phyloP scores from a whole-genome alignment of 345 rosid genomes.

The Sonneratia alba region DNA sequence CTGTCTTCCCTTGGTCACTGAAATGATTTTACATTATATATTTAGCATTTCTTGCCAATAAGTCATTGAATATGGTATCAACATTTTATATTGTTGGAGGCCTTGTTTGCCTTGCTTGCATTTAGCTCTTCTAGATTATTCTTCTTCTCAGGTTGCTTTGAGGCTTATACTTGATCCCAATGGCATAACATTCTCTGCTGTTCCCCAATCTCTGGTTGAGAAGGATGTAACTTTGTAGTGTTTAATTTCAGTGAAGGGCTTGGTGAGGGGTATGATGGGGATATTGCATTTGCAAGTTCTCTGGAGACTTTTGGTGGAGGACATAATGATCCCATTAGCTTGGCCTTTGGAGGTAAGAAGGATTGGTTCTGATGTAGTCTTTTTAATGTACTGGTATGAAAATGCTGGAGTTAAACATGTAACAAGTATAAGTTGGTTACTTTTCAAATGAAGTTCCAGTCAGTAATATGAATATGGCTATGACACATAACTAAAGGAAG shows the following conservation, averaged over 20 bases:
- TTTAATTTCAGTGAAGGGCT: conserved; percentile 72
- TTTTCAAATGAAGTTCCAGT: background rate
- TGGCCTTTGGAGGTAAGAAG: conserved; percentile 89
- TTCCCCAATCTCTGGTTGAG: background rate
- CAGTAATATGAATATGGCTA: background rate
- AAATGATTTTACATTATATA: background rate
- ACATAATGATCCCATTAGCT: conserved; percentile 95
- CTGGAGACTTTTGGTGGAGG: conserved; percentile 97
- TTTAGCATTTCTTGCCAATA: background rate
- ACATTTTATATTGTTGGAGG: background rate
- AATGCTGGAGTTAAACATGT: no score
- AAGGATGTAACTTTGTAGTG: background rate
- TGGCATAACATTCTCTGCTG: background rate
- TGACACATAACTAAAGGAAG: background rate
- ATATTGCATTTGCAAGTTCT: conserved; percentile 95
- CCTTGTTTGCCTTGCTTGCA: background rate
- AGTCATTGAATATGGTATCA: background rate
- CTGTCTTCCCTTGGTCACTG: background rate
- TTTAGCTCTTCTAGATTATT: background rate
- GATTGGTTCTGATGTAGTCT: background rate
- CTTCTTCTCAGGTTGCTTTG: background rate
- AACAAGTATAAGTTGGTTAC: background rate
- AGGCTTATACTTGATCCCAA: background rate
- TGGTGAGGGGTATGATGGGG: conserved; percentile 95
- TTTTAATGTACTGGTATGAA: no score